These are phyloP conservation scores for Eimeria falciformis DNA, from an alignment of 169 alveolate genomes.

Conservation along the genomic window DNA sequence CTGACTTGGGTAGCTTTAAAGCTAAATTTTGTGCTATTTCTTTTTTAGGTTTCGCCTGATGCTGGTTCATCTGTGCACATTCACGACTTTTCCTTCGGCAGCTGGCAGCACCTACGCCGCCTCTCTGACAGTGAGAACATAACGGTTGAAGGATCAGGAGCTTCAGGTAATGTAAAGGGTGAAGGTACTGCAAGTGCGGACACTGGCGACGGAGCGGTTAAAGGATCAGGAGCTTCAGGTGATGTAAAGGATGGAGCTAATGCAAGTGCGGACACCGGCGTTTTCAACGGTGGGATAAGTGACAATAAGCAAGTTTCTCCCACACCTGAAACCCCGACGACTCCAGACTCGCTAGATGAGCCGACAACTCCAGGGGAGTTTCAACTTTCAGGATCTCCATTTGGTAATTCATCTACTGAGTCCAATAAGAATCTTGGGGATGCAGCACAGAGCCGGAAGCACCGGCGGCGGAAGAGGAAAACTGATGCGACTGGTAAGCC, in stretches of 20 bases:
- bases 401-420: neutral
- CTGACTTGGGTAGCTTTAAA: neutral
- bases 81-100: neutral
- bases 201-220: neutral
- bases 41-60: neutral
- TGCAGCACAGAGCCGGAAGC: conserved; percentile 13
- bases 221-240: neutral
- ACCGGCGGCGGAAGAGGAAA: conserved; percentile 26
- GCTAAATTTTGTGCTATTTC: too few relatives aligned
- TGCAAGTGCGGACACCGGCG: too few relatives aligned
- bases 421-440: neutral
- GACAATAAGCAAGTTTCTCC: neutral
- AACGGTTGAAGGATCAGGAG: neutral
- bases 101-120: neutral
- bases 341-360: neutral
- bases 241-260: too few relatives aligned
- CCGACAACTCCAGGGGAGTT: neutral
- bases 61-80: neutral
- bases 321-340: neutral
- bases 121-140: neutral
- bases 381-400: neutral
- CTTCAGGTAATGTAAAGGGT: neutral
- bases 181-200: neutral
- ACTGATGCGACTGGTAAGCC: neutral
- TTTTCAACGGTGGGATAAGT: too few relatives aligned